Evolutionary conservation across 306 rosid species (phyloP), one percentile per base, ranked within the genome.

Genomic region (Rosa multiflora): DNA sequence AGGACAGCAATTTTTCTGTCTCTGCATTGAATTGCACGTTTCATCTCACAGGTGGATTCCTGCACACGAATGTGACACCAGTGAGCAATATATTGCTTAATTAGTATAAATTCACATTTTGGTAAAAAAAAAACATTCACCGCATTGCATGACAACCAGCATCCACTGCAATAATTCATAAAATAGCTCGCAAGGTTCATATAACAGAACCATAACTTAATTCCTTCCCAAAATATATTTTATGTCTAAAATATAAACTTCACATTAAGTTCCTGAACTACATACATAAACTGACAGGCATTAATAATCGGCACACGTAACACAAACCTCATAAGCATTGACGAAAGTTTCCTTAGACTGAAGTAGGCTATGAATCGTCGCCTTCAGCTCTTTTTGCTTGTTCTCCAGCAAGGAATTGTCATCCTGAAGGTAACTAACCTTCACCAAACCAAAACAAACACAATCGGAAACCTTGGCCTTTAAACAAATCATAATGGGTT

Each of bases 1-100:
- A 90, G 88, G 63, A 91, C 84, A 77, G 68, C 12, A 44, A 93
- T 83, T 89, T 82, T 86, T 85, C 90, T 88, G 76, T 89, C 92
- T 82, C 89, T 85, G 79, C 59, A 53, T 78, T 88, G 83, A 69
- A 88, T 67, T 64, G 91, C 78, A 32, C 84, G 85, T 79, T 85
- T 90, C 92, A 88, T 84, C 71, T 86, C 88, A 83, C 80, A 82
- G 76, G 87, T 86, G 69, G 90, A 86, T 80, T 91, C 94, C 95
- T 91, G 86, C 79, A 70, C 67, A 81, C 15, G 13, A 64, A 74
- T 49, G 35, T 70, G 72, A 14, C 62, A 48, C 26, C 63, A 40
- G 4, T 43, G 21, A 72, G 40, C 49, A 52, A 44, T 18, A 3
- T 4, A 2, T 29, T 5, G 20, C 44, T 58, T 15, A 10, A 69